Base-by-base conservation (phyloP, 257 asterid genomes). In the Capsicum chinense region DNA sequence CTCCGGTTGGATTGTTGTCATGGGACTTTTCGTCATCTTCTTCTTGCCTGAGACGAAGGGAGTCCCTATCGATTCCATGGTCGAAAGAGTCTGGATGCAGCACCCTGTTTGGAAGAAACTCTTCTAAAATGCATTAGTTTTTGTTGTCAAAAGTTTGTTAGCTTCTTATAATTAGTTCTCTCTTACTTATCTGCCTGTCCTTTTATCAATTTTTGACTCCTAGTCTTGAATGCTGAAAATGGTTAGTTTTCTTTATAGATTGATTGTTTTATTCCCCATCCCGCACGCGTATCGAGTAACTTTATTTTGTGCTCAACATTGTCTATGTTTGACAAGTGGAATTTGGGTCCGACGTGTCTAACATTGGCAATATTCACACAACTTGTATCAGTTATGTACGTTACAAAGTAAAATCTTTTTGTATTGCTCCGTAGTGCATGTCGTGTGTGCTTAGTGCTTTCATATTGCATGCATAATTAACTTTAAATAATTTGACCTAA, bases 41-140 rank as follows among this genome's bases (percentile, higher is more conserved):
- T 82, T 88, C 17, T 42, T 87, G 86, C 89, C 91, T 6, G 91
- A 88, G 80, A 88, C 88, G 1, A 88, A 88, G 56, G 91, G 91
- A 14, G 79, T 83, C 19, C 89, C 88, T 0, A 39, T 84, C n/a
- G 87, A 88, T 56, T 16, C 37, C 3, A 83, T 88, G 91, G 84
- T 35, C 6, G 89, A 87, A 26, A 83, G 80, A 44, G 89, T 87
- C 10, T 88, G 89, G 89, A 88, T 66, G 80, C 83, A 83, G 54
- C 91, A 88, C 26, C 88, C 83, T 4, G 84, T 87, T 11, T 87
- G 91, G 89, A 85, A 85, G 83, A 85, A 85, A 70, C 52, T 86
- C 74, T 85, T 69, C 63, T 11, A 64, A n/a, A 70, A 42, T 54
- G 68, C 39, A 71, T n/a, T 42, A 5, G 3, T 42, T 16, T 42